These are phyloP conservation scores for Coemansia sp. DNA, from an alignment of 192 early-diverging fungal genomes.

Conservation along the genomic window DNA sequence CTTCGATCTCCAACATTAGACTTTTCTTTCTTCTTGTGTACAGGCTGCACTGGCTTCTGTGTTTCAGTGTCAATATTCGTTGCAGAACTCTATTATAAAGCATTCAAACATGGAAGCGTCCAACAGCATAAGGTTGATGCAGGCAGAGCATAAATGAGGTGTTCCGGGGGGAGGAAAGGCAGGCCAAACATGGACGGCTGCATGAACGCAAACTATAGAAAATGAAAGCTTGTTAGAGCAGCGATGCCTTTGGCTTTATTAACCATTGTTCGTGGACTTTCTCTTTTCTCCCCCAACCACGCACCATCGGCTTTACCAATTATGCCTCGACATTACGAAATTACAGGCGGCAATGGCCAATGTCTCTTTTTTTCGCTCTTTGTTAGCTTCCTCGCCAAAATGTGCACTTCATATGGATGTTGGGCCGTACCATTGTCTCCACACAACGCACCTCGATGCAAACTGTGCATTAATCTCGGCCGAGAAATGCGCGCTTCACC, in stretches of 20 bases:
- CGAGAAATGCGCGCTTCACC: neutral
- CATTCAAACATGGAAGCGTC: neutral
- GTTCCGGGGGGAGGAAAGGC: neutral
- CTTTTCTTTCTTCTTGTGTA: conserved; percentile 4
- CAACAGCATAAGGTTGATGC: neutral
- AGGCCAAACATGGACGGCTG: too few species aligned
- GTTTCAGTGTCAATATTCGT: neutral
- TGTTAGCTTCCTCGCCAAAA: too few species aligned
- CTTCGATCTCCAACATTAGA: neutral
- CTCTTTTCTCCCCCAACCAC: too few species aligned
- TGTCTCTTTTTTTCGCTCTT: too few species aligned
- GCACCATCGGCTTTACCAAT: too few species aligned
- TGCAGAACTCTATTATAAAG: neutral
- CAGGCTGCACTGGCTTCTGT: conserved; percentile 4
- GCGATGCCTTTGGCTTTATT: too few species aligned
- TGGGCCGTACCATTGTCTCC: neutral
- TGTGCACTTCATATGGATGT: too few species aligned
- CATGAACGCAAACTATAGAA: too few species aligned
- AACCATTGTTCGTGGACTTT: too few species aligned
- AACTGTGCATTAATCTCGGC: neutral
- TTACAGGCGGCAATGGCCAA: too few species aligned
- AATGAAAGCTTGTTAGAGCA: too few species aligned
- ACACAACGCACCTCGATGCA: neutral
- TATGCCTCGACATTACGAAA: too few species aligned
- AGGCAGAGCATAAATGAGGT: neutral